Base-by-base conservation (phyloP, 192 early-diverging fungal species). In the Rhizoclosmatium sp. region DNA sequence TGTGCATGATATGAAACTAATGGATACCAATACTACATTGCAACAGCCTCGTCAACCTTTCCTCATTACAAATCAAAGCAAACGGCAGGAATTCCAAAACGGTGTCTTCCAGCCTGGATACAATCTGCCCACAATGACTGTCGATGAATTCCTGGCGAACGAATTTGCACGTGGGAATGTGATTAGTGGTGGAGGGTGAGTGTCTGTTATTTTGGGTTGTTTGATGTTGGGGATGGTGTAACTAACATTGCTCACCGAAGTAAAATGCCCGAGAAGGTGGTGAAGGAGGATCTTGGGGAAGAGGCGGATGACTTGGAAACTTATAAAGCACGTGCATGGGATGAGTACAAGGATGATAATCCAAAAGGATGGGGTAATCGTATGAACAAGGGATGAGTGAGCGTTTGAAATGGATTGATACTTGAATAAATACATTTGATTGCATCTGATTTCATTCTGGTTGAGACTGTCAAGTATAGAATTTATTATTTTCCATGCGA, bases 61-160 rank as follows among this genome's bases (percentile, higher is more conserved):
- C 88, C 87, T 95, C 31, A 91, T 99, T 47, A 95, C 93, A 1
- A 83, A 82, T 44, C 46, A 77, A n/a, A 89, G 69, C 48, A 76
- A 76, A 40, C 61, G 94, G 3, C 86, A 93, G 74, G 86, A 87
- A 51, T 87, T 97, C 61, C 87, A 87, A 65, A 85, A 96, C 42
- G 86, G 90, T 31, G 97, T 99, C 12, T 99, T 96, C 79, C 65
- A 92, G 23, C 95, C 94, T 1, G 91, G 93, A 10, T 93, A 94
- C 82, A 92, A 89, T 41, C 76, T 99, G 71, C 98, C 98, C 4
- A 98, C 97, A 3, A 98, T 99, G 97, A 89, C 94, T 0, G 91
- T 99, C 61, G 98, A 99, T 59, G 94, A 98, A 83, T 99, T 97
- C 76, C 76, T 98, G 71, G 87, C 95, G 60, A 89, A 91, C 65